Base-by-base conservation (phyloP, 2,329 filamentous ascomycete species). In the Helotiales sp. region DNA sequence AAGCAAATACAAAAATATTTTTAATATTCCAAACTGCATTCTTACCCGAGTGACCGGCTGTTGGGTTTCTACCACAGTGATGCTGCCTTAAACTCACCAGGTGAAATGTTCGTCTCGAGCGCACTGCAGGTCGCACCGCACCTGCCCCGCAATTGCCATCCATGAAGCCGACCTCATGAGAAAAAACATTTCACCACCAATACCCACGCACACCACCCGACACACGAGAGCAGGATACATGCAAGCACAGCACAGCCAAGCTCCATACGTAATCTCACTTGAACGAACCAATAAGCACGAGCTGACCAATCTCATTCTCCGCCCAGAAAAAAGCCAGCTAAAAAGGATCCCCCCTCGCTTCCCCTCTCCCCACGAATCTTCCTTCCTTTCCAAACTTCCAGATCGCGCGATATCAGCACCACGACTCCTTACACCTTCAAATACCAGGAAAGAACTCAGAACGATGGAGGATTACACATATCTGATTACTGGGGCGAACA, bases 401-500 rank as follows among this genome's bases (percentile, higher is more conserved):
- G 64, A 17, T n/a, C 64, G 4, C 63, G 37, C 26, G 22, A 34
- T 1, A 59, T 45, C 40, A 34, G 13, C 37, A 32, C 32, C 61
- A 64, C 47, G 15, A 7, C 10, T 45, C 47, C 6, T 5, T 61
- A 28, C 15, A 24, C n/a, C 17, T 15, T 34, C n/a, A 69, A 55
- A 60, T 10, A 30, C 30, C 22, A 50, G 10, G 1, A 45, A n/a
- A 34, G 1, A 1, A 11, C 28, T 65, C 24, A 69, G 52, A 13
- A 75, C 73, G 72, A 15, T 30, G 7, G 11, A 13, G 1, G 52
- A 68, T 24, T 70, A 61, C 28, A 61, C 68, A 49, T 75, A 72
- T 61, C 64, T 77, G 22, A 68, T 76, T 50, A 77, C 75, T 13
- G 75, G 75, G 34, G 73, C 69, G n/a, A 77, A 76, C 67, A 61